Evolutionary conservation across 352 stramenopile genomes (phyloP).

Genomic region (Phytophthora cajani): DNA sequence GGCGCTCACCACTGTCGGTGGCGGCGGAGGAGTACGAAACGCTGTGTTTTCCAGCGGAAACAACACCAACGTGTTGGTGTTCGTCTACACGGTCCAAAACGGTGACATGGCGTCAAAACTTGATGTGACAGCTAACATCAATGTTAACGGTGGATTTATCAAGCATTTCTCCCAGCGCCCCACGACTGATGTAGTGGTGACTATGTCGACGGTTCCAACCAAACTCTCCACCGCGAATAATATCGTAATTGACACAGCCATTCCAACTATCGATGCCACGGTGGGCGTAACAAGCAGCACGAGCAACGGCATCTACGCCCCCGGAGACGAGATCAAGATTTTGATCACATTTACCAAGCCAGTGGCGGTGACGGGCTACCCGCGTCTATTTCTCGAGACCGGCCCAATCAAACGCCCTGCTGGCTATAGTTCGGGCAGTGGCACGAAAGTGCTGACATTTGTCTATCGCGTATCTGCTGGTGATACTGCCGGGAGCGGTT

Average conservation of each 20-base stretch:
- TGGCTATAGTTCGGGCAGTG: constrained; percentile 66
- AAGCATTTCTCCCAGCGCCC: constrained; percentile 75
- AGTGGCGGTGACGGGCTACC: constrained; percentile 70
- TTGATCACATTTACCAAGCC: constrained; percentile 80
- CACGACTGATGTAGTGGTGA: constrained; percentile 59
- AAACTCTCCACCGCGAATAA: constrained; percentile 65
- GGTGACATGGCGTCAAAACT: constrained; percentile 58
- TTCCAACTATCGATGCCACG: constrained; percentile 56
- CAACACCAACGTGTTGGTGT: constrained; percentile 71
- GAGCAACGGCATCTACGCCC: constrained; percentile 66
- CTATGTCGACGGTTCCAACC: constrained; percentile 50
- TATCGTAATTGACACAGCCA: constrained; percentile 70
- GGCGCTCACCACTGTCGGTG: constrained; percentile 50
- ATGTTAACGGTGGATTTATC: constrained; percentile 71
- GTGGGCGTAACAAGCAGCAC: constrained; percentile 64
- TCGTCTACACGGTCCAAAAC: constrained; percentile 71
- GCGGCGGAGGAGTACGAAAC: constrained; percentile 36
- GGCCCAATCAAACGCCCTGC: constrained; percentile 72
- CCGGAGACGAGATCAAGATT: constrained; percentile 71
- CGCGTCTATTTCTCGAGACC: constrained; percentile 76
- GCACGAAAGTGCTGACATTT: constrained; percentile 70
- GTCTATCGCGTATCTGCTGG: constrained; percentile 75
- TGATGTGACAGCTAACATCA: constrained; percentile 62
- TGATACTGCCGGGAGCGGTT: constrained; percentile 56
- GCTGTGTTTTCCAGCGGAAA: constrained; percentile 67